Evolutionary conservation across 1,284 basidiomycete species (phyloP).

Genomic region (Coniferiporia sulphurascens): DNA sequence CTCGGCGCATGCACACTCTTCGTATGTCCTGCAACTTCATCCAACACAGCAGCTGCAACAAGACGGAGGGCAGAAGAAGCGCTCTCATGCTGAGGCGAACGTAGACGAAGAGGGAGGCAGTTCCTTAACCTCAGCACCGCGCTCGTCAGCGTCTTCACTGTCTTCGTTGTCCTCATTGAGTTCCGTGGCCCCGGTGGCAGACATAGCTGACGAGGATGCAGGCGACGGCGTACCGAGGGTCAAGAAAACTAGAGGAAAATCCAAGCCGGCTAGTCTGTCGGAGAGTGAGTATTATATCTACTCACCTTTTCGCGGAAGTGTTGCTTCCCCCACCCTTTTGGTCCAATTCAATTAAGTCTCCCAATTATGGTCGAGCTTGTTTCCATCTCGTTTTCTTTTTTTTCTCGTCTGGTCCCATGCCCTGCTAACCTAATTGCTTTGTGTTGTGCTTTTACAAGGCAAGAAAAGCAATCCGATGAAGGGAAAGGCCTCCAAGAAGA

Average conservation of each 20-base stretch:
- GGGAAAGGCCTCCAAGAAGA: constrained; percentile 13
- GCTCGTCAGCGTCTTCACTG: constrained; percentile 13
- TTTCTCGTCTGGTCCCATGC: not conserved
- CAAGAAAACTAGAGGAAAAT: constrained; percentile 38
- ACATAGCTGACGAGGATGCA: constrained; percentile 33
- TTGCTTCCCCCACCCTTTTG: constrained; percentile 13
- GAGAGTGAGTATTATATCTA: constrained; percentile 24
- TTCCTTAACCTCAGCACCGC: not conserved
- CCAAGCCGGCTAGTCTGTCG: constrained; percentile 31
- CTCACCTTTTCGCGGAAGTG: constrained; percentile 17
- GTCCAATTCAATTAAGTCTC: constrained; percentile 50
- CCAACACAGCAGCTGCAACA: constrained; percentile 13
- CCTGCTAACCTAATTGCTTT: not conserved
- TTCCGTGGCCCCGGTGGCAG: constrained; percentile 33
- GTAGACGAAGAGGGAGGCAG: not conserved
- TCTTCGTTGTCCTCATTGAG: constrained; percentile 23
- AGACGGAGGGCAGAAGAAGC: constrained; percentile 8
- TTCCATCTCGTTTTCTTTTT: constrained; percentile 11
- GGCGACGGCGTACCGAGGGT: constrained; percentile 30
- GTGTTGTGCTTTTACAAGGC: not conserved
- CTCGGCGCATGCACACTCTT: constrained; percentile 25
- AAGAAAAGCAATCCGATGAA: constrained; percentile 1
- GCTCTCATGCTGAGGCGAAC: constrained; percentile 6
- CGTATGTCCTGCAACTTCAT: constrained; percentile 19
- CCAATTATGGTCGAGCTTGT: constrained; percentile 47